Conservation (phyloP, 2,329 filamentous ascomycete genomes). For the Talaromyces sp. region DNA sequence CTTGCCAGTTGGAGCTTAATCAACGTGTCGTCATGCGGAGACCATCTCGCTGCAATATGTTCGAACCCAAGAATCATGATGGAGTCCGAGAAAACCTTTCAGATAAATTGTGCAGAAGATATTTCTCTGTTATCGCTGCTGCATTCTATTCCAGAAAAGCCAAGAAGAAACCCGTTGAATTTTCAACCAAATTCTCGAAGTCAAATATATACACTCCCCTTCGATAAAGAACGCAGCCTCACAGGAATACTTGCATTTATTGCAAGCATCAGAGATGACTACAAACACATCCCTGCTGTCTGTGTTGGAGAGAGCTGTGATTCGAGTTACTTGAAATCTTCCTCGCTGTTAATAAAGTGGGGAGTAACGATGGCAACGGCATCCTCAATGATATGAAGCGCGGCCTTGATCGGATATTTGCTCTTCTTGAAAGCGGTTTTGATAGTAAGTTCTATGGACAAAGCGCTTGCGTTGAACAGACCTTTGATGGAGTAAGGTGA, state of each 20-base stretch:
- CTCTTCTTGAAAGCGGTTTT: not conserved
- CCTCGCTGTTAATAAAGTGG: constrained; percentile 32
- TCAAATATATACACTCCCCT: constrained; percentile 27
- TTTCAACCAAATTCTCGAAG: not conserved
- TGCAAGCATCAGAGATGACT: constrained; percentile 28
- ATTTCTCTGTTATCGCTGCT: constrained; percentile 18
- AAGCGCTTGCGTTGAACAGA: not conserved
- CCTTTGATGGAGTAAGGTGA: not conserved
- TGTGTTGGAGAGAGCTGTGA: constrained; percentile 28
- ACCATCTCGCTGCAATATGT: not conserved
- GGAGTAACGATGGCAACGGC: constrained; percentile 18
- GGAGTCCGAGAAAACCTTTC: not conserved
- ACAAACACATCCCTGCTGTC: constrained; percentile 34
- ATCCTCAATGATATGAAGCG: constrained; percentile 20
- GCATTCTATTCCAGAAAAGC: constrained; percentile 3
- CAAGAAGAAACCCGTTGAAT: not conserved
- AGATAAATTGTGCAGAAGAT: constrained; percentile 13
- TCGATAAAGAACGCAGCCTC: constrained; percentile 32
- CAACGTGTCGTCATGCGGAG: not conserved
- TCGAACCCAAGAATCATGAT: not conserved
- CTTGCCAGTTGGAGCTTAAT: not conserved
- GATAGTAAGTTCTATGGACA: not conserved
- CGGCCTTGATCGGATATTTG: constrained; percentile 4
- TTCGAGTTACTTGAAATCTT: constrained; percentile 24
- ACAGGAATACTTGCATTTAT: constrained; percentile 33